phyloP scores from a whole-genome alignment of 306 rosid genomes.

The Luffa acutangula region DNA sequence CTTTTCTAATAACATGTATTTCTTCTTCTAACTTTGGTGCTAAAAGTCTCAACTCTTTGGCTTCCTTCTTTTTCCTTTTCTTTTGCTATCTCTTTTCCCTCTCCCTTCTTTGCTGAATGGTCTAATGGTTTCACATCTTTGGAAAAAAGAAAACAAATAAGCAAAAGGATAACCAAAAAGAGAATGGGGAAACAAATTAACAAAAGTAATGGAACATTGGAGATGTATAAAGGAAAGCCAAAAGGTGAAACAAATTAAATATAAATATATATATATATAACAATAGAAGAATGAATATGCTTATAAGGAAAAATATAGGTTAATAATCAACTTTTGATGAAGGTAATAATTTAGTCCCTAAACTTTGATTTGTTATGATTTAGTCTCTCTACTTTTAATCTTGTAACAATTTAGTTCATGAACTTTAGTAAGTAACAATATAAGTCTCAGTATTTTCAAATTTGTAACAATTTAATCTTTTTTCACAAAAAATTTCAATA shows the following conservation, averaged over 20 bases:
- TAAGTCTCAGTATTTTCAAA: too few relatives aligned
- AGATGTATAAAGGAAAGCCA: background rate
- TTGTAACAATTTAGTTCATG: too few relatives aligned
- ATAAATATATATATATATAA: too few relatives aligned
- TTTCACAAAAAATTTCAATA: too few relatives aligned
- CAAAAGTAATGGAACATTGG: background rate
- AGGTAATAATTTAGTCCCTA: too few relatives aligned
- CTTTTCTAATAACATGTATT: constrained; percentile 16
- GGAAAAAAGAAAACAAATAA: background rate
- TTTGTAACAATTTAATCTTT: too few relatives aligned
- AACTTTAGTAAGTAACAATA: too few relatives aligned
- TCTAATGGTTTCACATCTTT: background rate
- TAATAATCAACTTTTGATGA: too few relatives aligned
- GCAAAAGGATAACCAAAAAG: background rate
- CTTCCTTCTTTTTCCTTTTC: background rate
- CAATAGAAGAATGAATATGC: too few relatives aligned
- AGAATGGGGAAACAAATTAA: background rate
- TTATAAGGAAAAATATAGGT: too few relatives aligned
- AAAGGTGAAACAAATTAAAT: background rate
- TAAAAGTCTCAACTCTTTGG: background rate
- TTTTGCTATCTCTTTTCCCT: background rate
- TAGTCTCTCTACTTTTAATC: too few relatives aligned
- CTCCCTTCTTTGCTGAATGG: background rate
- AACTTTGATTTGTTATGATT: too few relatives aligned
- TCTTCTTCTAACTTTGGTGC: background rate